Evolutionary conservation across 371 early-diverging fungal genomes (phyloP).

Genomic region (Mortierella sp.): DNA sequence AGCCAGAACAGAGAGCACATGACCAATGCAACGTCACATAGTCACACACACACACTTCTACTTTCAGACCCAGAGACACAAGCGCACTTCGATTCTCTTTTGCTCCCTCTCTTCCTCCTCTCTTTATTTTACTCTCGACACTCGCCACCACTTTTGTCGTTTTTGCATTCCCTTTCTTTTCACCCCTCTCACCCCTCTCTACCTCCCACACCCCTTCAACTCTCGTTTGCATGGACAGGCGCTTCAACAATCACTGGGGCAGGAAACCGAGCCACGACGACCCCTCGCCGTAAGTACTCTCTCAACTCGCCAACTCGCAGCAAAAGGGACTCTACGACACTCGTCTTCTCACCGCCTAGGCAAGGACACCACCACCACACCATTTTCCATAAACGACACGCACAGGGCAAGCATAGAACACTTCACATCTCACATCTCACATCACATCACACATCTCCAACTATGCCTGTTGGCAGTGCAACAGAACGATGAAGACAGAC

Average conservation of each 20-base stretch:
- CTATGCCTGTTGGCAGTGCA: too few relatives aligned
- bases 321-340: neutral
- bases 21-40: neutral
- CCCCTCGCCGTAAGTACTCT: conserved; percentile 31
- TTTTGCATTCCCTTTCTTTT: neutral
- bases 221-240: conserved; percentile 27
- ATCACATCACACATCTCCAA: too few relatives aligned
- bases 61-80: too few relatives aligned
- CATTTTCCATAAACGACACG: too few relatives aligned
- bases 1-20: neutral
- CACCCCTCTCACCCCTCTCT: neutral
- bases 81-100: neutral
- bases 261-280: conserved; percentile 40
- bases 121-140: neutral
- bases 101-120: neutral
- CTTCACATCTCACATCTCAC: too few relatives aligned
- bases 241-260: conserved; percentile 37
- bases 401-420: too few relatives aligned
- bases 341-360: neutral
- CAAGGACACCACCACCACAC: too few relatives aligned
- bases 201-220: neutral
- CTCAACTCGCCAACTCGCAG: neutral
- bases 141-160: conserved; percentile 6
- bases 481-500: too few relatives aligned
- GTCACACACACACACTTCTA: too few relatives aligned